Base-by-base conservation (phyloP, 768 basidiomycete species). In the Termitomyces sp. region DNA sequence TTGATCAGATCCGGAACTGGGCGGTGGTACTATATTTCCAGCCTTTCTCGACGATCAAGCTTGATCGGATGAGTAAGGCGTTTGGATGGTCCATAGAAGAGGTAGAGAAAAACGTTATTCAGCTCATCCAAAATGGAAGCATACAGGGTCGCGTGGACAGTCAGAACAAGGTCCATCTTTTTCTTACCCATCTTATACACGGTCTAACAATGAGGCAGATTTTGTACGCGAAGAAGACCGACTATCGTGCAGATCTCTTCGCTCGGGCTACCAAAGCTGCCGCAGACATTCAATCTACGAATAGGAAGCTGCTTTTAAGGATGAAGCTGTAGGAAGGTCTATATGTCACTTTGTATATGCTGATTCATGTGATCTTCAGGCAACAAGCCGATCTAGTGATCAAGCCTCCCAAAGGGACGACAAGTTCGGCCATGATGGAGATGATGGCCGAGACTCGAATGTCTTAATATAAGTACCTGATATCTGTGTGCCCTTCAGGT, bases 1-100 rank as follows among this genome's bases (percentile, higher is more conserved):
- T 82, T 38, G 78, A 77, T 63, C 75, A 83, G 31, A 88, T 98
- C 70, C 84, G 83, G 41, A 84, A 87, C 62, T 85, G 84, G 57
- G 87, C 92, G 0, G 77, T 98, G 49, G 78, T 81, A n/a, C 81
- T 93, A 48, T 98, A 95, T 72, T 94, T 97, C 76, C 82, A 86
- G 63, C 95, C 95, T 0, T 98, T 94, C 70, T 79, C 88, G 28
- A 84, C 89, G 9, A 91, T 97, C 67, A 79, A 84, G 60, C 79
- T 98, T 30, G 85, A 87, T 43, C 81, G 87, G 37, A 95, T 97
- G 91, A 85, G 88, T 38, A 68, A 72, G 2, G 92, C 94, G 10
- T 96, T 98, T 64, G 94, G 94, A 3, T 87, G 89, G 84, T 76
- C 78, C 0, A 71, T 89, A 7, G 82, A 83, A 3, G 82, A 87